Evolutionary conservation across 2,329 filamentous ascomycete genomes (phyloP).

Genomic region (Aspergillus sp.): DNA sequence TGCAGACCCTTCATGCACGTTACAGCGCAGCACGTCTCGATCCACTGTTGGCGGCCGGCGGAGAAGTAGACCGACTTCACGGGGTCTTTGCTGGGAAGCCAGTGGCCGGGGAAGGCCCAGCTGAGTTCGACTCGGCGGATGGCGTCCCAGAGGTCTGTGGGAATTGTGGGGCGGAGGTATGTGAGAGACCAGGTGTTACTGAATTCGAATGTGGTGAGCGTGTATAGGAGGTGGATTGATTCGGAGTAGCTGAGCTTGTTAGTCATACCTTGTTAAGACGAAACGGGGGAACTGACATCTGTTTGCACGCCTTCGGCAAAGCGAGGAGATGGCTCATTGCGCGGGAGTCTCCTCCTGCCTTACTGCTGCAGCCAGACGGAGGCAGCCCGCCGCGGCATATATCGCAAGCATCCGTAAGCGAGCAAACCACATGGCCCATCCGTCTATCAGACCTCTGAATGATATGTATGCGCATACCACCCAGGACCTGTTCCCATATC

Average conservation of each 20-base stretch:
- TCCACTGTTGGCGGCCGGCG: conserved; percentile 42
- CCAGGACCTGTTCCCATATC: conserved; percentile 42
- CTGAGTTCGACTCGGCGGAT: conserved; percentile 42
- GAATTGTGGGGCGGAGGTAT: conserved; percentile 42
- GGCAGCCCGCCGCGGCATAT: conserved; percentile 39
- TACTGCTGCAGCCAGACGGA: conserved; percentile 29
- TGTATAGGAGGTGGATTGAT: conserved; percentile 42
- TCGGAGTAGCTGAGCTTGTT: conserved; percentile 37
- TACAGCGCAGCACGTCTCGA: conserved; percentile 40
- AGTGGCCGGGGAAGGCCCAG: conserved; percentile 47
- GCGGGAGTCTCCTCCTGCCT: conserved; percentile 17
- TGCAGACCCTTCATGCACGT: conserved; percentile 30
- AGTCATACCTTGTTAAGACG: background rate
- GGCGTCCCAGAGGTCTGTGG: conserved; percentile 31
- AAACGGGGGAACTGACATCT: conserved; percentile 34
- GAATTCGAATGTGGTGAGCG: conserved; percentile 42
- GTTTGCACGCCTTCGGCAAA: conserved; percentile 39
- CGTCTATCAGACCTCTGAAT: conserved; percentile 37
- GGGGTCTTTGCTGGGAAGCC: conserved; percentile 46
- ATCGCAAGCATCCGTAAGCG: conserved; percentile 34
- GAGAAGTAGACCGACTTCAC: conserved; percentile 44
- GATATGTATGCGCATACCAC: conserved; percentile 39
- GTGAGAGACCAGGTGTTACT: conserved; percentile 46
- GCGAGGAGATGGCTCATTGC: conserved; percentile 28
- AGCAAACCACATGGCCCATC: conserved; percentile 40